Percentiles rank a stretch among this genome's conserved stretches.
phyloP scores from a whole-genome alignment of 768 basidiomycete genomes.

The Kockovaella imperatae region DNA sequence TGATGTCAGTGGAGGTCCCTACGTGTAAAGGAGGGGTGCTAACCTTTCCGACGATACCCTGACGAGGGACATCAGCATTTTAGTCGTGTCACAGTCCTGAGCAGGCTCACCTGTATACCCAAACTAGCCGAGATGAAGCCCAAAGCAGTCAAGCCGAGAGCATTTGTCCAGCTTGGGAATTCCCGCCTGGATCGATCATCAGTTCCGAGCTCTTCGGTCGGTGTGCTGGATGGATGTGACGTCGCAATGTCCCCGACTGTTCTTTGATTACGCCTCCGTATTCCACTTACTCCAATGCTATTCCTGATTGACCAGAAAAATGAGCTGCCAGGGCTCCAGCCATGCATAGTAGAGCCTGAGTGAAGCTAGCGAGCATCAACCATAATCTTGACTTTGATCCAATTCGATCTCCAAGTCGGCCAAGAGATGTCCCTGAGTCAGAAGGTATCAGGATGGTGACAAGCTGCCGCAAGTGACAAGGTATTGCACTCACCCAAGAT shows the following conservation, averaged over 20 bases:
- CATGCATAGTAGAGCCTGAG: slow-evolving; percentile 72
- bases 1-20: slow-evolving; percentile 3
- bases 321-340: slow-evolving; percentile 62
- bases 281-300: slow-evolving; percentile 30
- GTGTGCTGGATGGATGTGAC: too few species aligned
- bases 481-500: too few species aligned
- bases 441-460: too few species aligned
- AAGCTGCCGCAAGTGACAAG: too few species aligned
- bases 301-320: slow-evolving; percentile 53
- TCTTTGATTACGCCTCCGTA: too few species aligned
- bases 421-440: slow-evolving; percentile 70
- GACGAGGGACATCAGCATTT: background rate
- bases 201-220: slow-evolving; percentile 31
- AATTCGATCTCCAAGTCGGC: slow-evolving; percentile 67
- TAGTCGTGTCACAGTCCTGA: too few species aligned
- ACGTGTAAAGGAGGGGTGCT: slow-evolving; percentile 52
- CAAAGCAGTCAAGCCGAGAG: slow-evolving; percentile 60
- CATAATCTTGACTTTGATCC: slow-evolving; percentile 66
- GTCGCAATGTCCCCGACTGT: too few species aligned
- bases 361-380: slow-evolving; percentile 62
- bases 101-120: slow-evolving; percentile 58
- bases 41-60: slow-evolving; percentile 76
- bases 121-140: slow-evolving; percentile 72
- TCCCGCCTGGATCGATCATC: slow-evolving; percentile 47
- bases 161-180: slow-evolving; percentile 63